Evolutionary conservation across 1,284 basidiomycete genomes (phyloP).

Genomic region (Ganoderma meredithae): DNA sequence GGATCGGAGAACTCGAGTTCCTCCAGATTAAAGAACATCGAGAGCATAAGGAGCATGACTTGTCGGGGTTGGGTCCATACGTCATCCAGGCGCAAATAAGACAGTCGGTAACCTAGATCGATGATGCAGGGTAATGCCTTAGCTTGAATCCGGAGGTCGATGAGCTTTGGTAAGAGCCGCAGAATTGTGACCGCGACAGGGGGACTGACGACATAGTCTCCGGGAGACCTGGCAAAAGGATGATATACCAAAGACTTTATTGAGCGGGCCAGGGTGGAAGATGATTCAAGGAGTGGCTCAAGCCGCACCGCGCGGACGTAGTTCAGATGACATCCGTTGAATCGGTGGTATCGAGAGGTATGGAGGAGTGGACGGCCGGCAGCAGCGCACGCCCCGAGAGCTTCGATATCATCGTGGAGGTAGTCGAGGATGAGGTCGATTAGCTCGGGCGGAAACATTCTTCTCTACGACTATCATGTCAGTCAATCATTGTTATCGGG

Average conservation of each 20-base stretch:
- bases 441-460: slow-evolving; percentile 42
- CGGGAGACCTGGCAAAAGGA: not conserved
- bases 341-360: slow-evolving; percentile 45
- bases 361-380: slow-evolving; percentile 46
- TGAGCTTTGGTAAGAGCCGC: slow-evolving; percentile 7
- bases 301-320: not conserved
- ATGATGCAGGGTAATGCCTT: not conserved
- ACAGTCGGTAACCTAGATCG: not conserved
- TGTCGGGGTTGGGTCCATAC: not conserved
- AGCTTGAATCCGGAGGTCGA: not conserved
- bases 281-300: slow-evolving; percentile 9
- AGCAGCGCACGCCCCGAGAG: slow-evolving; percentile 44
- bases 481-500: not conserved
- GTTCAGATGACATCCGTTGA: slow-evolving; percentile 33
- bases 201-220: not conserved
- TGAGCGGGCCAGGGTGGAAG: slow-evolving; percentile 16
- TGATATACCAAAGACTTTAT: slow-evolving; percentile 17
- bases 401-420: slow-evolving; percentile 40
- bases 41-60: slow-evolving; percentile 3
- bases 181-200: not conserved
- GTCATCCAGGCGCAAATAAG: not conserved
- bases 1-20: slow-evolving; percentile 9
- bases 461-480: not conserved
- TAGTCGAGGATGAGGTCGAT: slow-evolving; percentile 45
- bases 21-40: slow-evolving; percentile 8